phyloP scores from a whole-genome alignment of 2,329 filamentous ascomycete species.

The Fusarium sp. region DNA sequence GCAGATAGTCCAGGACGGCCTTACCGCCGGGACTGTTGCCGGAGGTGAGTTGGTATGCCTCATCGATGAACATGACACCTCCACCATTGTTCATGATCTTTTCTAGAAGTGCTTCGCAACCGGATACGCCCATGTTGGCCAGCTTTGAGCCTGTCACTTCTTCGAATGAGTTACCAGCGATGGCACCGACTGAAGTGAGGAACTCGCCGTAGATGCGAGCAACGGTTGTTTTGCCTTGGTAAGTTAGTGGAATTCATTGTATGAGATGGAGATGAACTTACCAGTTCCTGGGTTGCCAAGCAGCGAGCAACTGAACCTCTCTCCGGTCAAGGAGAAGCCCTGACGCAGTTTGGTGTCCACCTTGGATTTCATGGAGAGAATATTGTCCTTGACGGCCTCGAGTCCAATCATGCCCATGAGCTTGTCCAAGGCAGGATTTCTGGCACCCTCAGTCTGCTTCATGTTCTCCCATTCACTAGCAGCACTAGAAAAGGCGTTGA shows the following conservation, averaged over 20 bases:
- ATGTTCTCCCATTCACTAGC: conserved; percentile 69
- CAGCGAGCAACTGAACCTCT: conserved; percentile 71
- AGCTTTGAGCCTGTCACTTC: conserved; percentile 77
- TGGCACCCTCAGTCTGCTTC: conserved; percentile 63
- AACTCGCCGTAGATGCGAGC: conserved; percentile 77
- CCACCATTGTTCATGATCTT: conserved; percentile 67
- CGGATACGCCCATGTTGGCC: conserved; percentile 69
- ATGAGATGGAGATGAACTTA: conserved; percentile 41
- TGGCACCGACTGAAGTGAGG: conserved; percentile 67
- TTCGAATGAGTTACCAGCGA: conserved; percentile 69
- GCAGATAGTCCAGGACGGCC: conserved; percentile 75
- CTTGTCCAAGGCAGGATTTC: conserved; percentile 66
- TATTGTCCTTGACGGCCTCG: conserved; percentile 72
- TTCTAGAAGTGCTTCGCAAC: conserved; percentile 62
- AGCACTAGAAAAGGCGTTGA: conserved; percentile 4
- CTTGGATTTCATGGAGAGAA: conserved; percentile 71
- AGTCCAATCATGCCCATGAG: conserved; percentile 79
- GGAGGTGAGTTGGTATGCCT: conserved; percentile 78
- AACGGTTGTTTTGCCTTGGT: conserved; percentile 74
- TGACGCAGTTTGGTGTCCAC: conserved; percentile 72
- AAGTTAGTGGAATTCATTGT: conserved; percentile 9
- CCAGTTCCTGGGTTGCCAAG: conserved; percentile 82
- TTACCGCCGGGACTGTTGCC: conserved; percentile 67
- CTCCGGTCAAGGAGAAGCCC: conserved; percentile 60
- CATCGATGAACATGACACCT: conserved; percentile 81